These are phyloP conservation scores for Ampelomyces quisqualis DNA, from an alignment of 2,329 filamentous ascomycete genomes.

Conservation along the genomic window DNA sequence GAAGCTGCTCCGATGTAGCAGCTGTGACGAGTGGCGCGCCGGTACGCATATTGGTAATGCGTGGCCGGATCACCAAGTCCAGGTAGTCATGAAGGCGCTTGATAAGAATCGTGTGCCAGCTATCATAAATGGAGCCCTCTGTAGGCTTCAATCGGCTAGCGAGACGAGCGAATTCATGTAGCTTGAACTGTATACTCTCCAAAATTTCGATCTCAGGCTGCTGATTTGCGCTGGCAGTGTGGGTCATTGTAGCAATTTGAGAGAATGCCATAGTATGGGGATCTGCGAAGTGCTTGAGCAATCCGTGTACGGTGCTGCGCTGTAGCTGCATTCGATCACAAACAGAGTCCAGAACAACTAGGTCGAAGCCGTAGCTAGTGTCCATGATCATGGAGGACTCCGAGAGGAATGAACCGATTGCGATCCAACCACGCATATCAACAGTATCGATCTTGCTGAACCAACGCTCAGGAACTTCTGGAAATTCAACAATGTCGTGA, in stretches of 20 bases:
- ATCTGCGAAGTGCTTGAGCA: conserved; percentile 15
- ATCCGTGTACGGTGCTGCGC: conserved; percentile 9
- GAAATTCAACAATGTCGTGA: conserved; percentile 24
- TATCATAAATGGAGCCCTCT: conserved; percentile 6
- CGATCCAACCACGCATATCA: conserved; percentile 29
- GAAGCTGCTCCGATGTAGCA: conserved; percentile 7
- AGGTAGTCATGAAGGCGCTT: conserved; percentile 7
- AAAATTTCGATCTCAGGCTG: conserved; percentile 7
- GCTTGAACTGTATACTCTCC: conserved; percentile 8
- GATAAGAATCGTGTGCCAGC: conserved; percentile 8
- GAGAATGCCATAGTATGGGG: conserved; percentile 20
- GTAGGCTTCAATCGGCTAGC: conserved; percentile 10
- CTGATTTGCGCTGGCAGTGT: not conserved
- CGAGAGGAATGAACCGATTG: conserved; percentile 14
- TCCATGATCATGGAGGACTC: not conserved
- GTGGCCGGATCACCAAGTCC: conserved; percentile 10
- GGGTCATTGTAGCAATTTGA: conserved; percentile 5
- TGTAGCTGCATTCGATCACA: conserved; percentile 15
- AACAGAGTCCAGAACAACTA: conserved; percentile 21
- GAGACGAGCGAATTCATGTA: conserved; percentile 10
- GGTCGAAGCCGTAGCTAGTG: conserved; percentile 10
- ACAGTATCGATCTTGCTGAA: conserved; percentile 13
- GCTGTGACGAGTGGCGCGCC: conserved; percentile 8
- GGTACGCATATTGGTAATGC: conserved; percentile 4
- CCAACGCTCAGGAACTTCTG: conserved; percentile 18